Base-by-base conservation (phyloP, 2,329 filamentous ascomycete genomes). In the Metarhizium robertsii region DNA sequence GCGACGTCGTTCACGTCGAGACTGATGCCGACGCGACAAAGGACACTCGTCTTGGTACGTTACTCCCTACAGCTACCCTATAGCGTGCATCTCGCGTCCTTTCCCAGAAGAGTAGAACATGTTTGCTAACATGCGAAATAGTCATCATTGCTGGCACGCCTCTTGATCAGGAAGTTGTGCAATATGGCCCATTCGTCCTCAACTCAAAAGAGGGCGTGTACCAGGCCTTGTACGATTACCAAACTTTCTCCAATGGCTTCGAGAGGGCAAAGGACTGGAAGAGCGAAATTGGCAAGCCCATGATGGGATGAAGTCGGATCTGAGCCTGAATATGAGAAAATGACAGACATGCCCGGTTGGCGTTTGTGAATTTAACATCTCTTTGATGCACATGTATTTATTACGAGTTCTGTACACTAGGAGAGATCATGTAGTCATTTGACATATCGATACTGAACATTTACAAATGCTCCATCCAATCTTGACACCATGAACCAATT, bases 111-210 rank as follows among this genome's bases (percentile, higher is more conserved):
- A 25, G 25, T 25, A 25, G 25, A 25, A 25, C 3, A 25, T 25
- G 25, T 4, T 25, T 25, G 25, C 25, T 25, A 25, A 25, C 25
- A 25, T 25, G 25, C 25, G 4, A 25, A 25, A 25, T 1, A 67
- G 81, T 94, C 48, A 74, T 95, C 38, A 79, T 94, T 16, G 88
- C 90, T 0, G 90, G 91, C 11, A 80, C 88, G 61, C 90, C 91
- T 2, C 76, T 92, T 1, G 86, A 92, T 63, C 89, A 94, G 72
- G 80, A 85, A 45, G 80, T 94, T 40, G 85, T 92, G 38, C 89
- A 94, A 74, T 92, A 92, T 64, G 90, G 89, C 0, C 89, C 90
- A 1, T 94, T 94, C 66, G 90, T 94, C n/a, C 71, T 91, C 57
- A 90, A 75, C 58, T 82, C 79, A 46, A 76, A 86, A 66, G 84